Percentiles rank a stretch among this genome's conserved stretches.
These are phyloP conservation scores for Crucihimalaya himalaica DNA, from an alignment of 345 rosid genomes.

Conservation along the genomic window DNA sequence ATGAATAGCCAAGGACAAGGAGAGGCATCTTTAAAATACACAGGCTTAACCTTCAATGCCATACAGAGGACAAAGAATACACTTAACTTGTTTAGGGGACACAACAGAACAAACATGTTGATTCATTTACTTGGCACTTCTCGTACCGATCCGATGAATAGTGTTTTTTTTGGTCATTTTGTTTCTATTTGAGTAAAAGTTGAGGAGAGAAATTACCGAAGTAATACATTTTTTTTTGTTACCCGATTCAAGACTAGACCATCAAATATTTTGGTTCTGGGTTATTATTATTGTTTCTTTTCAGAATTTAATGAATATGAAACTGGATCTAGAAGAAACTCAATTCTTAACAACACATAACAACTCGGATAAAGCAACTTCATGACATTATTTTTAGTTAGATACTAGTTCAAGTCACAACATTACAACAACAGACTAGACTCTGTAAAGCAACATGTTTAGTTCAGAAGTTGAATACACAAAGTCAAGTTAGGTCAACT, in stretches of 20 bases:
- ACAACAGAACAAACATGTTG: conserved; percentile 1
- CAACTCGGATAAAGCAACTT: neutral
- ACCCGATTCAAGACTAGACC: neutral
- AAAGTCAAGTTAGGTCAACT: conserved; percentile 25
- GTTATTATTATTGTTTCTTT: neutral
- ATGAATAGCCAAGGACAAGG: conserved; percentile 43
- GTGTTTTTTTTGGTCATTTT: neutral
- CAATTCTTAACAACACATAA: conserved; percentile 6
- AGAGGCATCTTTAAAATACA: neutral
- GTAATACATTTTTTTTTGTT: conserved; percentile 5
- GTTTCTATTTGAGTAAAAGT: conserved; percentile 18
- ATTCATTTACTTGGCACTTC: conserved; percentile 10
- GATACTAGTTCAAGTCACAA: neutral
- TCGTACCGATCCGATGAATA: neutral
- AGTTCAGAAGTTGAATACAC: conserved; percentile 28
- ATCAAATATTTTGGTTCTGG: neutral
- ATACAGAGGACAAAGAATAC: conserved; percentile 26
- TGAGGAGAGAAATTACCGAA: conserved; percentile 2
- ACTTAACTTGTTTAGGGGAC: conserved; percentile 30
- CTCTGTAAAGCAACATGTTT: conserved; percentile 5
- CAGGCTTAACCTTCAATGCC: conserved; percentile 17
- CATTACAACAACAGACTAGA: conserved; percentile 26
- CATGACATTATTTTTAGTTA: conserved; percentile 26
- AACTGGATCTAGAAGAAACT: neutral
- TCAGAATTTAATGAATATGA: conserved; percentile 10